phyloP scores from a whole-genome alignment of 2,329 filamentous ascomycete genomes.

The Trichoderma guizhouense region DNA sequence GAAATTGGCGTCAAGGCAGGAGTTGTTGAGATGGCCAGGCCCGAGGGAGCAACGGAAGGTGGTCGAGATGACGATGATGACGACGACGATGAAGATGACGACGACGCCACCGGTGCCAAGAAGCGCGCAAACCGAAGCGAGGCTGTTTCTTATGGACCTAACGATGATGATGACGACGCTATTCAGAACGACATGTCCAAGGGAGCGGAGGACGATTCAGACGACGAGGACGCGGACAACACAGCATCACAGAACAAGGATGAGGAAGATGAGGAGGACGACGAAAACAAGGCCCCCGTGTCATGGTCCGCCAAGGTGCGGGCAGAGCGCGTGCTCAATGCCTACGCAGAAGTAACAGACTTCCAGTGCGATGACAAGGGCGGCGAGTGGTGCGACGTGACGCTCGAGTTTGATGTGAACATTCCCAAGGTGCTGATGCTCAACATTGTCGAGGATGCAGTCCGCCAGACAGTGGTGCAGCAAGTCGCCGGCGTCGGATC shows the following conservation, averaged over 20 bases:
- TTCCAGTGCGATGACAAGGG: constrained; percentile 76
- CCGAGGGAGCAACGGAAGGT: constrained; percentile 33
- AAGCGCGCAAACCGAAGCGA: constrained; percentile 72
- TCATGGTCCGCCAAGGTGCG: constrained; percentile 45
- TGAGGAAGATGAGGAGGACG: constrained; percentile 39
- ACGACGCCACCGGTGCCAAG: constrained; percentile 73
- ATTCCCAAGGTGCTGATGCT: constrained; percentile 92
- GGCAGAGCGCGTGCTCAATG: constrained; percentile 61
- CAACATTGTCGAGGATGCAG: constrained; percentile 78
- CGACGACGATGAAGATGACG: constrained; percentile 74
- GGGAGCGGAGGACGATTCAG: constrained; percentile 52
- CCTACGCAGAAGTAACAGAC: constrained; percentile 63
- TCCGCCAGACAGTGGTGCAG: constrained; percentile 77
- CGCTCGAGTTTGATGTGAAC: constrained; percentile 74
- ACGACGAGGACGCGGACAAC: constrained; percentile 40
- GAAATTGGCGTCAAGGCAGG: constrained; percentile 61
- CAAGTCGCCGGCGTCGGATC: constrained; percentile 73
- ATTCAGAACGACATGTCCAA: constrained; percentile 65
- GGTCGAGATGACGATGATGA: constrained; percentile 54
- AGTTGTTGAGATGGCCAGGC: constrained; percentile 48
- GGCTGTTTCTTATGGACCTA: constrained; percentile 83
- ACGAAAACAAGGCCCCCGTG: constrained; percentile 39
- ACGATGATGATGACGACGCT: constrained; percentile 85
- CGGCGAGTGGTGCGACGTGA: constrained; percentile 75
- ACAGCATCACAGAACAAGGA: constrained; percentile 40